Base-by-base conservation (phyloP, 164 flowering plant species). In the Vitis rotundifolia region DNA sequence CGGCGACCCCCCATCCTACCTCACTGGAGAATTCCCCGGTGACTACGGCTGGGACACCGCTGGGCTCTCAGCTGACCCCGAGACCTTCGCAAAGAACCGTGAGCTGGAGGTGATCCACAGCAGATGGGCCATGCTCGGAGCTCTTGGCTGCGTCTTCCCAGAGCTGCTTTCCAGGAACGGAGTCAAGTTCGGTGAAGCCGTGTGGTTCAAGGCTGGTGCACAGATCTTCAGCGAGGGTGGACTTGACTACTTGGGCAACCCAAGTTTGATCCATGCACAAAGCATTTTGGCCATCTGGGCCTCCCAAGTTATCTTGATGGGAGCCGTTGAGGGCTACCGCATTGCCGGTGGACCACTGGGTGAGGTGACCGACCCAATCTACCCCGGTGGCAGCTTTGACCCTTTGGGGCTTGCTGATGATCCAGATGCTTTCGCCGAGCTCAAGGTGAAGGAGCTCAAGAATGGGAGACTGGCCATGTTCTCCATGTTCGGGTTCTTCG, bases 11-110 rank as follows among this genome's bases (percentile, higher is more conserved):
- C 87, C 87, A 19, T 75, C 82, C 19, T 81, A 84, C 76, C 79
- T 84, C 28, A 84, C 82, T 2, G 85, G 88, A 56, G 82, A 82
- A 53, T 84, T 82, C 83, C 88, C 88, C 0, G 88, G 88, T 37
- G 88, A 80, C 78, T 81, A 79, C 22, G 85, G 85, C n/a, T 84
- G 85, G 87, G 85, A 84, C 85, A 84, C 85, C 14, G 84, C 87
- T 9, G 85, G 87, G 2, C 81, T 82, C 7, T 82, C 85, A 0
- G 84, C 85, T 44, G 85, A 84, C 70, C 87, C 87, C 1, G 87
- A 84, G 71, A 84, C 85, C 59, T 84, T 84, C 26, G 80, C 86
- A 64, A 83, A 78, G 82, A 83, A 83, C 77, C 75, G 82, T 11
- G 86, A 83, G 74, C 76, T 83, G 2, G 85, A 82, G 71, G 86